phyloP scores from a whole-genome alignment of 352 stramenopile species.

The Pythium periplocum region DNA sequence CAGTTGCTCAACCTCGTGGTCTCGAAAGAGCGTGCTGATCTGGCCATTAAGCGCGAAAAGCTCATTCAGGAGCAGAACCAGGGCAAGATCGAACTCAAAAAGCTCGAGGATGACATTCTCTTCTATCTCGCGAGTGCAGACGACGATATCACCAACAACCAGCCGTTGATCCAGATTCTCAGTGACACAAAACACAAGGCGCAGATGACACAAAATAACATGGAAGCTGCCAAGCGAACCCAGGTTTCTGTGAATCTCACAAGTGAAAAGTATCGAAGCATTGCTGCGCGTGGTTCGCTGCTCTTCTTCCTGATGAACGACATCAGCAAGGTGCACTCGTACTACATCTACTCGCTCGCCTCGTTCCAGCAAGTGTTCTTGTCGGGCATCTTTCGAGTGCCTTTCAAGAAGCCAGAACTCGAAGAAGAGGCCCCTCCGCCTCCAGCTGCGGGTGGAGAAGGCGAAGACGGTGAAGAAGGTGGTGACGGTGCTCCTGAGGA shows the following conservation, averaged over 20 bases:
- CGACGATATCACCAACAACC: conserved; percentile 97
- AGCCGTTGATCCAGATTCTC: conserved; percentile 94
- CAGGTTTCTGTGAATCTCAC: conserved; percentile 92
- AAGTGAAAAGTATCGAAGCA: conserved; percentile 93
- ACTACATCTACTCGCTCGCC: conserved; percentile 96
- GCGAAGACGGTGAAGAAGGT: conserved; percentile 8
- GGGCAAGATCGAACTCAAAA: conserved; percentile 96
- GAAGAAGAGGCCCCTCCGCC: not conserved
- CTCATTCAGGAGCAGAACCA: conserved; percentile 94
- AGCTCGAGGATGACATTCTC: conserved; percentile 94
- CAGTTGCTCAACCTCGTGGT: conserved; percentile 91
- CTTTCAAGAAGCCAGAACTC: conserved; percentile 30
- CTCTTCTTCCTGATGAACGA: conserved; percentile 98
- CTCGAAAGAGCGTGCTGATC: conserved; percentile 86
- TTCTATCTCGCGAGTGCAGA: conserved; percentile 93
- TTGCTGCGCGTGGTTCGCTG: conserved; percentile 89
- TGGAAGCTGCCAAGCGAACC: conserved; percentile 89
- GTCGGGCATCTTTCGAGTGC: conserved; percentile 91
- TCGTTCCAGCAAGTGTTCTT: conserved; percentile 96
- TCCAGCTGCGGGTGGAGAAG: conserved; percentile 7
- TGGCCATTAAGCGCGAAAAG: conserved; percentile 83
- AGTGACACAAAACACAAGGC: conserved; percentile 94
- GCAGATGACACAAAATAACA: conserved; percentile 89
- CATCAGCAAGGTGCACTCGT: conserved; percentile 95
- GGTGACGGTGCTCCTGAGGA: conserved; percentile 33